Evolutionary conservation across 176 grass and related monocot genomes (phyloP).

Genomic region (Cocos nucifera): DNA sequence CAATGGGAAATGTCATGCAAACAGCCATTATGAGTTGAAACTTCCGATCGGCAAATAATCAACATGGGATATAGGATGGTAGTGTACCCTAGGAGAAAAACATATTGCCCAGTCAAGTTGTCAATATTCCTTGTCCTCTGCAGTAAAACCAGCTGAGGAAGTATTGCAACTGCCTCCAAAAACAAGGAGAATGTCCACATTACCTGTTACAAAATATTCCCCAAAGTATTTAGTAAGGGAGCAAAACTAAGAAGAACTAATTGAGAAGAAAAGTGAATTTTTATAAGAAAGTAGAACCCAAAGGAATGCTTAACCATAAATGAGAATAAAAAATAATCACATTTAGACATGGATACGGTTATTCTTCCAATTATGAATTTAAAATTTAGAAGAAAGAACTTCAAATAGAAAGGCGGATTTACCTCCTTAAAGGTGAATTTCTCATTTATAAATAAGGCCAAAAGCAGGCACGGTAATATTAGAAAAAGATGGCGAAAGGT

Average conservation of each 20-base stretch:
- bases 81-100: constrained; percentile 93
- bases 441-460: constrained; percentile 81
- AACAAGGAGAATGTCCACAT: constrained; percentile 96
- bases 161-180: constrained; percentile 90
- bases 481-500: constrained; percentile 77
- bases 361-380: not conserved
- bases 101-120: constrained; percentile 92
- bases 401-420: constrained; percentile 11
- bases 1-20: too few species aligned
- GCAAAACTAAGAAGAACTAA: too few species aligned
- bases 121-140: constrained; percentile 87
- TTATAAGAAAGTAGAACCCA: constrained; percentile 10
- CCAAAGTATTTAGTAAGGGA: too few species aligned
- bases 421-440: constrained; percentile 86
- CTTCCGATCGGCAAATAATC: too few species aligned
- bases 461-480: constrained; percentile 57
- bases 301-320: not conserved
- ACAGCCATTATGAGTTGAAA: too few species aligned
- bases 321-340: too few species aligned
- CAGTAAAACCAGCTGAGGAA: constrained; percentile 88
- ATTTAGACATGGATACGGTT: too few species aligned
- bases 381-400: constrained; percentile 5
- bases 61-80: not conserved
- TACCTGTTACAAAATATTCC: constrained; percentile 35
- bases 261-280: too few species aligned